A percentile compares a stretch with the other conserved stretches of the same genome.
Conservation (phyloP, 75 land plant genomes). For the Azolla pinnata region DNA sequence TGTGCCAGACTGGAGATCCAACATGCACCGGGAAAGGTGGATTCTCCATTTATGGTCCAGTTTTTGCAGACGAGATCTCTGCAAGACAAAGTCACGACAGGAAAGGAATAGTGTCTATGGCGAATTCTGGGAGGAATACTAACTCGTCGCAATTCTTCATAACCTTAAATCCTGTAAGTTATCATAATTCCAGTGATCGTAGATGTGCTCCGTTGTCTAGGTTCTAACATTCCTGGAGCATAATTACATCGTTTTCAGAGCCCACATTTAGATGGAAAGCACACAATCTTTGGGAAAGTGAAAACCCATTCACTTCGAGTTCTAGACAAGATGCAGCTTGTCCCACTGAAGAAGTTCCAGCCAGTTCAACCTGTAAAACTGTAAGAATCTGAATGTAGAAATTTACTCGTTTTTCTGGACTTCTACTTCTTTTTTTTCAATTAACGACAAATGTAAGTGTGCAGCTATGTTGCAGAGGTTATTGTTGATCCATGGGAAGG, state of each 20-base stretch:
- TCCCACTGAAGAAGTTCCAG: slow-evolving; percentile 12
- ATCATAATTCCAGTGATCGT: neutral
- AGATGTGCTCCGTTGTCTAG: too few species aligned
- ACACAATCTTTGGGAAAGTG: slow-evolving; percentile 35
- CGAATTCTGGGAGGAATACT: slow-evolving; percentile 33
- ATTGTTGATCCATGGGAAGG: slow-evolving; percentile 33
- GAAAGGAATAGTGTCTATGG: slow-evolving; percentile 37
- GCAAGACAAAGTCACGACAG: slow-evolving; percentile 36
- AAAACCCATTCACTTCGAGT: slow-evolving; percentile 20
- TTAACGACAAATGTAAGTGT: neutral
- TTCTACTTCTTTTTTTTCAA: neutral
- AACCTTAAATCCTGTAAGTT: slow-evolving; percentile 28
- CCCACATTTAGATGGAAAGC: slow-evolving; percentile 38
- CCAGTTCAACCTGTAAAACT: slow-evolving; percentile 26
- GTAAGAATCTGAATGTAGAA: slow-evolving; percentile 5
- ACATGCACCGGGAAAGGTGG: slow-evolving; percentile 37
- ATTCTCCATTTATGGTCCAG: slow-evolving; percentile 29
- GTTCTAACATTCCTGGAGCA: neutral
- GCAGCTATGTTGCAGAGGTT: slow-evolving; percentile 32
- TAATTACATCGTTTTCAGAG: slow-evolving; percentile 6
- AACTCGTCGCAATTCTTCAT: slow-evolving; percentile 39
- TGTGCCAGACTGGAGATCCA: slow-evolving; percentile 41
- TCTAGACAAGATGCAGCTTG: slow-evolving; percentile 28
- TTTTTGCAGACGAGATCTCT: slow-evolving; percentile 26
- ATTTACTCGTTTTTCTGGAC: neutral